phyloP scores from a whole-genome alignment of 306 rosid species.

The Inga leiocalycina region DNA sequence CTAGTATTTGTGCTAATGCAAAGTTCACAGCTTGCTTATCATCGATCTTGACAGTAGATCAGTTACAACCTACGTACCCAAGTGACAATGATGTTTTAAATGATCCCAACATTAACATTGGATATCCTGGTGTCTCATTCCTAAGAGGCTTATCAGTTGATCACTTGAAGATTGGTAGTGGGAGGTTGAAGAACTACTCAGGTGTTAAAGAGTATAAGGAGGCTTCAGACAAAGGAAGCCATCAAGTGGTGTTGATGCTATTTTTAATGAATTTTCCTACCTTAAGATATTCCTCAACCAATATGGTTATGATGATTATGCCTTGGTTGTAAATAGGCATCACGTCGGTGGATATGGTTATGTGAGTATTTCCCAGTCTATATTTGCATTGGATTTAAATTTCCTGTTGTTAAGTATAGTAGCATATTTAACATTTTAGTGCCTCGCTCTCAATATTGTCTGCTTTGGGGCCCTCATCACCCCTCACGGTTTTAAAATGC shows the following conservation, averaged over 20 bases:
- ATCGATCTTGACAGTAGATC: background rate
- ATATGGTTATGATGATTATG: background rate
- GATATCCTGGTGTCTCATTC: background rate
- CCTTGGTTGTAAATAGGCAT: background rate
- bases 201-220: background rate
- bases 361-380: background rate
- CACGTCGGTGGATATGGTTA: background rate
- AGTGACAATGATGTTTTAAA: background rate
- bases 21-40: background rate
- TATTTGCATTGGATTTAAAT: background rate
- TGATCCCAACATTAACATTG: background rate
- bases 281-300: background rate
- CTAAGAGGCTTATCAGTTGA: background rate
- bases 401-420: too few relatives aligned
- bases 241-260: background rate
- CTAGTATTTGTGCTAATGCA: background rate
- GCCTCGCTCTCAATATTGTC: too few relatives aligned
- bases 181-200: background rate
- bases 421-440: too few relatives aligned
- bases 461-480: too few relatives aligned
- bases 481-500: too few relatives aligned
- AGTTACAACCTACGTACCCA: background rate
- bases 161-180: background rate
- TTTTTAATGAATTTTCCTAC: background rate
- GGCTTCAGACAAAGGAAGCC: background rate